These are phyloP conservation scores for Geranium brycei DNA, from an alignment of 345 rosid species.

Conservation along the genomic window DNA sequence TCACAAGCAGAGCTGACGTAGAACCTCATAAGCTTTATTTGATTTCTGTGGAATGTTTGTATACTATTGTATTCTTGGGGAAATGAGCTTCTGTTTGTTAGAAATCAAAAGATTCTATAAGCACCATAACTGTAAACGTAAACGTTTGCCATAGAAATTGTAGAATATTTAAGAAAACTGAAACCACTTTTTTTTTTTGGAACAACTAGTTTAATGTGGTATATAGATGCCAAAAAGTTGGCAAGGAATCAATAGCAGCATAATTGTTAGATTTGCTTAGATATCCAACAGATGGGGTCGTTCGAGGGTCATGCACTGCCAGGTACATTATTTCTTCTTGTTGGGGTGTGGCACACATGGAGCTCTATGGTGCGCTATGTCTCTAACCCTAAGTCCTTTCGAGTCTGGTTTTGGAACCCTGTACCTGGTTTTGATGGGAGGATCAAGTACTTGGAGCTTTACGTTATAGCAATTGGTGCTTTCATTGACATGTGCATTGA, in stretches of 20 bases:
- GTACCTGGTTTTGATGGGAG: conserved; percentile 71
- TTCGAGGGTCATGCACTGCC: conserved; percentile 88
- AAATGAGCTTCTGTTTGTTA: not conserved
- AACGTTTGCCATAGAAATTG: not conserved
- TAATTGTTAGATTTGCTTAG: not conserved
- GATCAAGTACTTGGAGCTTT: conserved; percentile 72
- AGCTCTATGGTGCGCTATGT: conserved; percentile 45
- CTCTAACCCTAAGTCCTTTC: conserved; percentile 51
- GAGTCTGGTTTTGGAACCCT: conserved; percentile 76
- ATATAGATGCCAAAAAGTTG: not conserved
- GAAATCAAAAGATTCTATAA: too few relatives aligned
- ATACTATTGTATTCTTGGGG: not conserved
- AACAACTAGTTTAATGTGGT: not conserved
- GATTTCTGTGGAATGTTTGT: not conserved
- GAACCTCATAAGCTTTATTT: not conserved
- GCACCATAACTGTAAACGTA: not conserved
- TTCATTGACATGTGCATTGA: conserved; percentile 74
- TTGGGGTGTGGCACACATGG: conserved; percentile 88
- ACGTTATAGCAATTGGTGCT: conserved; percentile 59
- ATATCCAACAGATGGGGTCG: conserved; percentile 63
- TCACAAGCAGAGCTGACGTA: not conserved
- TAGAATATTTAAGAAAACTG: not conserved
- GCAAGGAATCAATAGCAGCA: not conserved
- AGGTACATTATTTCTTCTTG: conserved; percentile 64
- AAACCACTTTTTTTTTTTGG: not conserved